Conservation (phyloP, 306 rosid species). For the Coriaria nepalensis region DNA sequence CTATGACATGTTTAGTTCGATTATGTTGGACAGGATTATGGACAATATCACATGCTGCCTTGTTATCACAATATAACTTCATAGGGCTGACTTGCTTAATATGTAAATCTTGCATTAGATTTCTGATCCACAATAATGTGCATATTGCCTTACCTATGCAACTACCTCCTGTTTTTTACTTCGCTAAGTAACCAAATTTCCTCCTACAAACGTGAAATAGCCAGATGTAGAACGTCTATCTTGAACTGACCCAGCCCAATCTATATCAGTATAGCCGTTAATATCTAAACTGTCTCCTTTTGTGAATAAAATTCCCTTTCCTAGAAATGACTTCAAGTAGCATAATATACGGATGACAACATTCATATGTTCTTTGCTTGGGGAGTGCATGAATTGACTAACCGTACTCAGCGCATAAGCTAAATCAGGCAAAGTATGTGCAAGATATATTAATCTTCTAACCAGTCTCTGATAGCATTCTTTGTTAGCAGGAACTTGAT, state of each 20-base stretch:
- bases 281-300: background rate
- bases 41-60: background rate
- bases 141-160: background rate
- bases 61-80: background rate
- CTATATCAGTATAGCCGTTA: background rate
- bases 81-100: background rate
- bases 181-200: background rate
- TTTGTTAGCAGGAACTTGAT: background rate
- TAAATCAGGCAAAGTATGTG: background rate
- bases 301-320: background rate
- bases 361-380: conserved; percentile 3
- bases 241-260: background rate
- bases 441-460: background rate
- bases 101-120: background rate
- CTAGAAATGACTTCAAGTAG: conserved; percentile 2
- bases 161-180: background rate
- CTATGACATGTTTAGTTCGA: background rate
- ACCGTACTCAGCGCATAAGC: background rate
- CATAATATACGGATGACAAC: background rate
- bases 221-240: background rate
- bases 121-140: background rate
- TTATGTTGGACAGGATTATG: background rate
- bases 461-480: background rate
- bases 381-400: conserved; percentile 5
- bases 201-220: background rate